Conservation (phyloP, 2,329 filamentous ascomycete species). For the Fusarium globosum region DNA sequence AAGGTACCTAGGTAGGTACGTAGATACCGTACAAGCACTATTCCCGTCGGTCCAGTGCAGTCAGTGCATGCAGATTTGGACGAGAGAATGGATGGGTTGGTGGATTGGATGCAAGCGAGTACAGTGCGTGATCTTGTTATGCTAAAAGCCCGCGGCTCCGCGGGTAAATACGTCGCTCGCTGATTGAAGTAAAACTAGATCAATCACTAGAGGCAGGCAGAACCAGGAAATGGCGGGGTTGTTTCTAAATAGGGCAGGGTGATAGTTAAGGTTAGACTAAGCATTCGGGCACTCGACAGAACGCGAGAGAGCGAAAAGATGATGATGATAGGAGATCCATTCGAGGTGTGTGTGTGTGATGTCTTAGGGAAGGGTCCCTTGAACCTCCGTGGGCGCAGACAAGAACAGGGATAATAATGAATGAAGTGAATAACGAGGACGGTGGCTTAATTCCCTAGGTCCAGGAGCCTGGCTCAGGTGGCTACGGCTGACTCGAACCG, state of each 20-base stretch:
- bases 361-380: neutral
- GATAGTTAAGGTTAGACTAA: constrained; percentile 6
- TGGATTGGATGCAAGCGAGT: constrained; percentile 21
- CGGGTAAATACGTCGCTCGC: neutral
- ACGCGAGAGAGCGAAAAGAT: constrained; percentile 15
- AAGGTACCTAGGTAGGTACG: too few species aligned
- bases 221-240: constrained; percentile 2
- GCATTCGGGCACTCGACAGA: constrained; percentile 16
- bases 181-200: neutral
- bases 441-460: constrained; percentile 32
- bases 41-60: constrained; percentile 24
- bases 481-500: constrained; percentile 45
- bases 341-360: neutral
- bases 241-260: constrained; percentile 11
- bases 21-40: constrained; percentile 7
- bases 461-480: constrained; percentile 45
- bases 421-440: neutral
- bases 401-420: constrained; percentile 9
- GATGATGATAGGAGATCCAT: constrained; percentile 16
- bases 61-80: neutral
- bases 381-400: neutral
- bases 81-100: neutral
- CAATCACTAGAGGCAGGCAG: neutral
- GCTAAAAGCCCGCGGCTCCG: neutral
- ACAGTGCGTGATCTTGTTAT: constrained; percentile 10